These are phyloP conservation scores for Didymella keratinophila DNA, from an alignment of 2,329 filamentous ascomycete species.

Conservation along the genomic window DNA sequence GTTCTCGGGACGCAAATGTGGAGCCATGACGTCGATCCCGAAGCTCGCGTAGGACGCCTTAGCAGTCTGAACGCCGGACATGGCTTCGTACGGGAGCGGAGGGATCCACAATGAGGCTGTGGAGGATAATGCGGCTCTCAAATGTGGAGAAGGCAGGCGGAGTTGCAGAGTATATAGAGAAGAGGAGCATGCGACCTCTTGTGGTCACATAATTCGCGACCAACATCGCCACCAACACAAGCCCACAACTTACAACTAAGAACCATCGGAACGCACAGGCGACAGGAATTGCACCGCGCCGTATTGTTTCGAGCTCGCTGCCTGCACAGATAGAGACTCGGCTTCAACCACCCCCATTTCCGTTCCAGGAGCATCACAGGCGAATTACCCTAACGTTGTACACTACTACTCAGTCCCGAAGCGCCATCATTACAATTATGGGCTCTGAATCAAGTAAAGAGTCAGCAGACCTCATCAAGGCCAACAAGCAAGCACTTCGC, in stretches of 20 bases:
- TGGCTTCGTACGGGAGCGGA: background rate
- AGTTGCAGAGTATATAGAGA: background rate
- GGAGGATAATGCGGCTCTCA: background rate
- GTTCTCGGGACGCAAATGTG: background rate
- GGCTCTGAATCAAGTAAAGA: slow-evolving; percentile 1
- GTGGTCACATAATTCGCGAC: background rate
- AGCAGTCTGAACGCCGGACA: background rate
- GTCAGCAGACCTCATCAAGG: background rate
- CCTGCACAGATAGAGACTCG: no score
- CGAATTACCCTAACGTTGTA: no score
- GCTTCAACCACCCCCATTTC: no score
- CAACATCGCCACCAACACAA: background rate
- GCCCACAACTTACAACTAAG: background rate
- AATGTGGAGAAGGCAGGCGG: background rate
- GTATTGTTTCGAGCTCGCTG: no score
- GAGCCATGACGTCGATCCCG: background rate
- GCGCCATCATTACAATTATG: background rate
- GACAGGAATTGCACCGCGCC: background rate
- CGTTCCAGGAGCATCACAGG: no score
- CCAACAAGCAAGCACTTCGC: background rate
- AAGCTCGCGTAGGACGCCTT: background rate
- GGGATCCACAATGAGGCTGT: slow-evolving; percentile 1
- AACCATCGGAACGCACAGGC: background rate
- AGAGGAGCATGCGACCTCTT: background rate
- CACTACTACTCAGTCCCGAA: background rate